Conservation (phyloP, 352 stramenopile species). For the Blastocystis sp. region DNA sequence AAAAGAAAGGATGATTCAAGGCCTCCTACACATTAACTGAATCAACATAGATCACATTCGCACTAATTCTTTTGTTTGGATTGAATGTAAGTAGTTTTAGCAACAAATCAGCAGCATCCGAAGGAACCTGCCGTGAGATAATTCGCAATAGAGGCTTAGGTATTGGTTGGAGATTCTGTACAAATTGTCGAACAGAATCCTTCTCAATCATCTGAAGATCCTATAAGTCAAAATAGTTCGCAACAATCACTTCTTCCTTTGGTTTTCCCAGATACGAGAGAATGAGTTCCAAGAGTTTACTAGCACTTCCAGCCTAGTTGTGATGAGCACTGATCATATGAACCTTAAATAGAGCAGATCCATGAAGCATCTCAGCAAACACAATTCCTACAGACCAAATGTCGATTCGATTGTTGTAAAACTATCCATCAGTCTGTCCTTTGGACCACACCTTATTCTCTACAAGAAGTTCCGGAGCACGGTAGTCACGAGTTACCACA, state of each 20-base stretch:
- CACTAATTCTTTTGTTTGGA: conserved; percentile 25
- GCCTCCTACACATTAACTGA: background rate
- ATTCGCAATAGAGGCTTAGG: background rate
- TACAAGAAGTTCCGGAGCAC: conserved; percentile 78
- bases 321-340: background rate
- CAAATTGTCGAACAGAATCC: background rate
- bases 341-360: conserved; percentile 24
- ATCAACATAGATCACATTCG: background rate
- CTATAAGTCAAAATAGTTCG: background rate
- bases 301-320: background rate
- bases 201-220: conserved; percentile 52
- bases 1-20: conserved; percentile 45
- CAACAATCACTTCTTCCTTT: background rate
- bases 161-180: background rate
- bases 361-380: conserved; percentile 47
- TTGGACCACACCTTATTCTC: conserved; percentile 65
- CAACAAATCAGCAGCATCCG: background rate
- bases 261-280: conserved; percentile 1
- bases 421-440: conserved; percentile 66
- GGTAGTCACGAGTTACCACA: conserved; percentile 85
- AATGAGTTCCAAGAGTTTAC: conserved; percentile 5
- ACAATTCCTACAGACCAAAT: conserved; percentile 27
- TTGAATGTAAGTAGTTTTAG: conserved; percentile 20
- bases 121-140: background rate
- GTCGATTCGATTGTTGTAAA: conserved; percentile 63